Evolutionary conservation across 495 filamentous ascomycete genomes (phyloP), one percentile per base, ranked within the genome.

Genomic region (Physcia stellaris): DNA sequence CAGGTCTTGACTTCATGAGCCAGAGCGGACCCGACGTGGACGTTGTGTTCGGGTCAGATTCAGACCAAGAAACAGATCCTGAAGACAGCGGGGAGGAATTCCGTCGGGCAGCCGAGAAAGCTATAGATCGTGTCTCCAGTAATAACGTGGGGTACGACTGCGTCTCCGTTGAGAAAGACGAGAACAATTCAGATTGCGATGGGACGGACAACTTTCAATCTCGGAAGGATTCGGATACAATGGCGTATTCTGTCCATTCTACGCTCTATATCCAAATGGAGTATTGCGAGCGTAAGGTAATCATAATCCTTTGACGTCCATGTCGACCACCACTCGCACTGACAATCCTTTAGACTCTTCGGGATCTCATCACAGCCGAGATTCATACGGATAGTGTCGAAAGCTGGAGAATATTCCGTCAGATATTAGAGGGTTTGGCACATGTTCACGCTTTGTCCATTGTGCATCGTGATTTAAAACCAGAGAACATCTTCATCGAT

Each of bases 401-500:
- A 41, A 64, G 75, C 6, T 98, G 92, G 92, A 77, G 86, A 24
- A 60, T 94, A 6, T 86, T 94, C 46, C 74, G 90, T 9, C 92
- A 96, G 54, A 79, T 94, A 10, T 65, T 95, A 2, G 86, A 96
- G 59, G 90, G 90, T 0, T 57, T 98, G 12, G 79, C 70, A 26
- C 86, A 98, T 57, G 86, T 98, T 32, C 90, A 98, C 53, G 68
- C 78, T 24, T 67, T 90, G 38, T 86, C 84, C 31, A 94, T 98
- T 47, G 88, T 98, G 16, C 90, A 98, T 52, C 79, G 90, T 1
- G 90, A 98, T 55, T 67, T 98, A n/a, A 96, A 96, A 52, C 90
- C 90, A 0, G 92, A 98, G 50, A 98, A 98, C 46, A 75, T 98
- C 33, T 98, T 98, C 59, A 90, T 96, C 48, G 92, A 96, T 50